Evolutionary conservation across 495 filamentous ascomycete species (phyloP).

Genomic region (Penicillium robsamsonii): DNA sequence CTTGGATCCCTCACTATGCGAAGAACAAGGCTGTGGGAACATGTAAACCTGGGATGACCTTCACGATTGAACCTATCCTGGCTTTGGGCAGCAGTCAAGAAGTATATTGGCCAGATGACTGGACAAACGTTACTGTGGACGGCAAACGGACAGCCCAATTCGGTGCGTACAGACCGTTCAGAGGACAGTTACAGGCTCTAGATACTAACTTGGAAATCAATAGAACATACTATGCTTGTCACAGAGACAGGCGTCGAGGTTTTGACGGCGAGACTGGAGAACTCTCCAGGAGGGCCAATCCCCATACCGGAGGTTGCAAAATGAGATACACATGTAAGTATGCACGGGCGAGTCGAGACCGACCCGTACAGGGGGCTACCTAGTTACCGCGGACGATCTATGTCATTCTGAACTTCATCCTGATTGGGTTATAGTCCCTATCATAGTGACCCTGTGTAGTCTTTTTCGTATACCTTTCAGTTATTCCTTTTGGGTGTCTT

Average conservation of each 20-base stretch:
- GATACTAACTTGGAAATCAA: not conserved
- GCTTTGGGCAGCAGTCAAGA: conserved; percentile 62
- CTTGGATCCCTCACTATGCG: conserved; percentile 69
- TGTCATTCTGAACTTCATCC: too few species aligned
- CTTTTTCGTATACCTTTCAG: too few species aligned
- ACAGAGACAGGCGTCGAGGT: conserved; percentile 87
- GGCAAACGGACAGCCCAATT: conserved; percentile 71
- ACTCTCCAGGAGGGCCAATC: conserved; percentile 75
- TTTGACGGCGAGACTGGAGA: conserved; percentile 68
- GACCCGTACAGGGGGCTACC: not conserved
- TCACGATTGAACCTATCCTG: conserved; percentile 75
- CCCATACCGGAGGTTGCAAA: conserved; percentile 48
- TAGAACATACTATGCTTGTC: conserved; percentile 80
- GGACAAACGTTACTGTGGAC: conserved; percentile 68
- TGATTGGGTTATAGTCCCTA: too few species aligned
- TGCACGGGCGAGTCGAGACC: not conserved
- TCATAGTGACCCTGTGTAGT: too few species aligned
- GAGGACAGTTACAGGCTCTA: not conserved
- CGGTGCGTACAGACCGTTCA: conserved; percentile 27
- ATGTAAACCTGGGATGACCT: conserved; percentile 70
- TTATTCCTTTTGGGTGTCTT: too few species aligned
- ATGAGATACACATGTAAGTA: not conserved
- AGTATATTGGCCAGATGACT: conserved; percentile 71
- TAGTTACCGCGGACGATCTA: not conserved
- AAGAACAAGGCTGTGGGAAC: conserved; percentile 70